Conservation (phyloP, 352 stramenopile species). For the Phytophthora constricta region DNA sequence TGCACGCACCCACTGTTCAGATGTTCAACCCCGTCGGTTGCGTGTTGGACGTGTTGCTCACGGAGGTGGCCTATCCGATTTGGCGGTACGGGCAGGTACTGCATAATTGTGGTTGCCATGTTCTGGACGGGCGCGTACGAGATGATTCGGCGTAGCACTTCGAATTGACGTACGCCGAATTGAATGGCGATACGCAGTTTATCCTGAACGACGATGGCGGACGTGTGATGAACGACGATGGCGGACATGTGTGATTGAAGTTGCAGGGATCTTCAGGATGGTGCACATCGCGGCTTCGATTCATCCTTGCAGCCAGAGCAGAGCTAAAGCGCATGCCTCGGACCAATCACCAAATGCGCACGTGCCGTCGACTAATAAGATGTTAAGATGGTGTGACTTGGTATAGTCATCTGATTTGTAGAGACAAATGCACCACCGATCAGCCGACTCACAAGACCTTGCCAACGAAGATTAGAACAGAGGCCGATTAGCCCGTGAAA, state of each 20-base stretch:
- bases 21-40: slow-evolving; percentile 49
- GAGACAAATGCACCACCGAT: not conserved
- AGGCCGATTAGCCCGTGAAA: no score
- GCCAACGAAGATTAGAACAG: no score
- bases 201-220: slow-evolving; percentile 37
- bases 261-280: no score
- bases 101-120: slow-evolving; percentile 41
- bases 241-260: no score
- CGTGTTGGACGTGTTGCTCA: slow-evolving; percentile 41
- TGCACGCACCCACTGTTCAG: slow-evolving; percentile 49
- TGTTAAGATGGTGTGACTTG: not conserved
- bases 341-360: slow-evolving; percentile 22
- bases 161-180: slow-evolving; percentile 21
- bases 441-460: no score
- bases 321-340: slow-evolving; percentile 22
- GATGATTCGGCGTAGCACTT: slow-evolving; percentile 32
- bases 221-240: slow-evolving; percentile 44
- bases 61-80: slow-evolving; percentile 47
- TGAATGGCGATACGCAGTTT: slow-evolving; percentile 18
- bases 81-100: slow-evolving; percentile 49
- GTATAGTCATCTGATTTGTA: slow-evolving; percentile 32
- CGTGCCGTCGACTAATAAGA: slow-evolving; percentile 24
- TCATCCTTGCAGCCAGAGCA: slow-evolving; percentile 30
- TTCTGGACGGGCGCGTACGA: slow-evolving; percentile 45
- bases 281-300: no score